Percentiles rank a stretch among this genome's conserved stretches.
Conservation (phyloP, 1,284 basidiomycete genomes). For the Ustilago tritici region DNA sequence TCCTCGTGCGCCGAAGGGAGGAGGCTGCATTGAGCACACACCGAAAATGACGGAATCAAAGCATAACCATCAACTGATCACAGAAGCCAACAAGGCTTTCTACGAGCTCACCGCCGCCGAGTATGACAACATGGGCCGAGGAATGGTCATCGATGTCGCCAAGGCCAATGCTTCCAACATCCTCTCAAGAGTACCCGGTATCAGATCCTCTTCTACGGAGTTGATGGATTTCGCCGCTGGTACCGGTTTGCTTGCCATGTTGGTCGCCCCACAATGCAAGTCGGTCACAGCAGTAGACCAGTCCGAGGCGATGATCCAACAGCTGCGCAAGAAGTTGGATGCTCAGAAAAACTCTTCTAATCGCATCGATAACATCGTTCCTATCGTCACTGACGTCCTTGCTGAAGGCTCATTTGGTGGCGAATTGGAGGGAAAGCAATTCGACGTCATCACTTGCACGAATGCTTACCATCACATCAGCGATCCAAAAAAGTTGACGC, state of each 20-base stretch:
- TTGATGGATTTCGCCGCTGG: conserved; percentile 49
- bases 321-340: conserved; percentile 40
- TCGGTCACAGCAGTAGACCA: conserved; percentile 42
- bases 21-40: conserved; percentile 21
- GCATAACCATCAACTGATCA: conserved; percentile 25
- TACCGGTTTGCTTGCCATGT: conserved; percentile 43
- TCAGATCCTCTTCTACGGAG: conserved; percentile 14
- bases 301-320: conserved; percentile 38
- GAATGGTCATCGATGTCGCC: conserved; percentile 36
- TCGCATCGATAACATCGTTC: conserved; percentile 22
- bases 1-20: conserved; percentile 35
- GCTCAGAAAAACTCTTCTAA: conserved; percentile 11
- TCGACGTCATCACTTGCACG: conserved; percentile 51
- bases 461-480: conserved; percentile 50
- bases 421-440: conserved; percentile 19
- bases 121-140: conserved; percentile 43
- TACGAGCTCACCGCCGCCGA: conserved; percentile 47
- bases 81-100: conserved; percentile 46
- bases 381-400: conserved; percentile 28
- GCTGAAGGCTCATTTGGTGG: background rate
- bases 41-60: conserved; percentile 15
- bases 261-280: conserved; percentile 39
- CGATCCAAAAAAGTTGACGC: conserved; percentile 34
- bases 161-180: conserved; percentile 43
- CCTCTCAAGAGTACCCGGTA: conserved; percentile 31